Percentiles rank a stretch among this genome's conserved stretches.
Conservation (phyloP, 805 yeast genomes). For the Candida argentea region DNA sequence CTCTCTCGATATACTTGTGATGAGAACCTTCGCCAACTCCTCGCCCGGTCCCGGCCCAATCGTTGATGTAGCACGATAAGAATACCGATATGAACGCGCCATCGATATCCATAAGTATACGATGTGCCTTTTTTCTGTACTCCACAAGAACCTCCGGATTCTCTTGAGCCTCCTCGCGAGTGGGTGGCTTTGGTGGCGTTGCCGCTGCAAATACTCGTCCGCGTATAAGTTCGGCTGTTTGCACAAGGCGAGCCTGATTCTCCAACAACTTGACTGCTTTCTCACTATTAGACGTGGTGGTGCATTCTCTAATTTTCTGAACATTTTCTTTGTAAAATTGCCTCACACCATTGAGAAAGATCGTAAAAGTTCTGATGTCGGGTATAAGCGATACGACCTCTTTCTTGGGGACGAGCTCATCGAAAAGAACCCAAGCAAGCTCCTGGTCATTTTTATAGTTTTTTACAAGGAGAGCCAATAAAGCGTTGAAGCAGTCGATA, state of each 20-base stretch:
- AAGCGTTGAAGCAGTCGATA: conserved; percentile 27
- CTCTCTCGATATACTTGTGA: conserved; percentile 20
- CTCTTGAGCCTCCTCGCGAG: conserved; percentile 13
- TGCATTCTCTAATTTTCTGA: conserved; percentile 7
- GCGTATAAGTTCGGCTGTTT: conserved; percentile 18
- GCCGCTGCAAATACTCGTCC: conserved; percentile 18
- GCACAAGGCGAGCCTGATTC: conserved; percentile 17
- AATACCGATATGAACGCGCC: conserved; percentile 21
- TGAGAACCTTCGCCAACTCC: conserved; percentile 16
- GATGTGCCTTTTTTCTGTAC: conserved; percentile 10
- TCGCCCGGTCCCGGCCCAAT: conserved; percentile 17
- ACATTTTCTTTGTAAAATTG: conserved; percentile 10
- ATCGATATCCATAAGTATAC: conserved; percentile 20
- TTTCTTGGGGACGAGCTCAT: conserved; percentile 13
- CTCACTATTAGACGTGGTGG: conserved; percentile 8
- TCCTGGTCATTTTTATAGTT: conserved; percentile 21
- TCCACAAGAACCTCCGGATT: conserved; percentile 11
- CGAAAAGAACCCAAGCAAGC: conserved; percentile 29
- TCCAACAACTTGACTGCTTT: conserved; percentile 16
- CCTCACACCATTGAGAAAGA: conserved; percentile 26
- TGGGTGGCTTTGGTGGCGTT: conserved; percentile 25
- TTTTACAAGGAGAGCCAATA: conserved; percentile 24
- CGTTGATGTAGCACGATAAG: conserved; percentile 18
- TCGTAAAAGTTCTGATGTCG: conserved; percentile 28
- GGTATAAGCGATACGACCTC: conserved; percentile 13